Conservation (phyloP, 2,329 filamentous ascomycete species). For the Hypoxylon sp. region DNA sequence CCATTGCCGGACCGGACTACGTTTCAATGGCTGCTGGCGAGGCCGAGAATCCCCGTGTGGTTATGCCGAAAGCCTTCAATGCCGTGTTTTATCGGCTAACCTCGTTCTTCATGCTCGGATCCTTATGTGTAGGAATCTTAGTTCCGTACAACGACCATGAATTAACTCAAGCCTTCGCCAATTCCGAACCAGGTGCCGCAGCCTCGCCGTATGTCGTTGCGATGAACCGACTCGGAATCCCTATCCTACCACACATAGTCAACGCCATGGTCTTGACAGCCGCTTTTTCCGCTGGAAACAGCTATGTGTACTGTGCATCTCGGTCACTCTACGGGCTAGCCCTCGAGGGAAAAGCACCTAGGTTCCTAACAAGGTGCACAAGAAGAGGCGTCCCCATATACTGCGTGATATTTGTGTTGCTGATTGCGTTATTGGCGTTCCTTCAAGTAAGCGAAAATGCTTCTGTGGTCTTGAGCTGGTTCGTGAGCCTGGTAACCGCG, state of each 20-base stretch:
- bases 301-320: conserved; percentile 77
- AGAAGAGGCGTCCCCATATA: conserved; percentile 79
- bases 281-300: conserved; percentile 77
- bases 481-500: conserved; percentile 78
- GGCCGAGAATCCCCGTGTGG: conserved; percentile 76
- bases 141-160: conserved; percentile 78
- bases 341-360: conserved; percentile 76
- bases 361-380: conserved; percentile 72
- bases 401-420: conserved; percentile 76
- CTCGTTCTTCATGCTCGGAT: conserved; percentile 81
- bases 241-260: conserved; percentile 77
- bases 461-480: conserved; percentile 79
- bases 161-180: conserved; percentile 72
- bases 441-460: conserved; percentile 77
- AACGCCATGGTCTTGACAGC: conserved; percentile 80
- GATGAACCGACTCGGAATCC: conserved; percentile 76
- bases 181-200: conserved; percentile 75
- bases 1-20: conserved; percentile 73
- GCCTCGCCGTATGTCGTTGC: conserved; percentile 77
- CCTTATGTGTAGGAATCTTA: conserved; percentile 79
- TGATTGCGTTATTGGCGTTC: conserved; percentile 80
- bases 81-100: conserved; percentile 85
- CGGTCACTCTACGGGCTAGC: conserved; percentile 78
- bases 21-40: conserved; percentile 76
- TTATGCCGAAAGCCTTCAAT: conserved; percentile 82